Percentiles rank a stretch among this genome's conserved stretches.
Conservation (phyloP, 2,329 filamentous ascomycete genomes). For the Torrubiella hemipterigena region DNA sequence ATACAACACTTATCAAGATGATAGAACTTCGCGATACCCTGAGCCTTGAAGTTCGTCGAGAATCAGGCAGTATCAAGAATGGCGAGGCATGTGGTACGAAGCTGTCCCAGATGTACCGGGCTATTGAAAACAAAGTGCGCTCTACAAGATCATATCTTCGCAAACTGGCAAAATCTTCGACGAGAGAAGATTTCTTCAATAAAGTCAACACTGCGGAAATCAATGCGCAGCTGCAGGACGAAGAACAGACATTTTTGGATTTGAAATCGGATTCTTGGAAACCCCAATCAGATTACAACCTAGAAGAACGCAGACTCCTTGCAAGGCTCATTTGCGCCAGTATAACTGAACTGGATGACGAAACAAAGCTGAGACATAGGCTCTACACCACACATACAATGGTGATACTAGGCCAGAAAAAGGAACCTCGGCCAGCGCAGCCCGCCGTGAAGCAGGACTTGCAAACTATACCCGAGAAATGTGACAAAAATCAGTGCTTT, state of each 20-base stretch:
- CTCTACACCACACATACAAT: not conserved
- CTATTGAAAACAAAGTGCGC: not conserved
- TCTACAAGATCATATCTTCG: not conserved
- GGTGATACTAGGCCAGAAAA: not conserved
- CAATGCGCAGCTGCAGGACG: not conserved
- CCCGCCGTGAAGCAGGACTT: not conserved
- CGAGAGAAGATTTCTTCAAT: not conserved
- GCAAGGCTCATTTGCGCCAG: not conserved
- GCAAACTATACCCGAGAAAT: not conserved
- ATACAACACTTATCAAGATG: not conserved
- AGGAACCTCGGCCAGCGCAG: not conserved
- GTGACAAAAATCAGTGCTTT: not conserved
- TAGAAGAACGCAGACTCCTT: not conserved
- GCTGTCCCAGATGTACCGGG: constrained; percentile 1
- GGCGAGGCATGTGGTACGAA: not conserved
- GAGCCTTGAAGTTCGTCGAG: not conserved
- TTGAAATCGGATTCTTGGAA: not conserved
- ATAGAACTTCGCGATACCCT: not conserved
- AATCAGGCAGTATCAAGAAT: not conserved
- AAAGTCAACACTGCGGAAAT: not conserved
- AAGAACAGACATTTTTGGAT: too few relatives aligned
- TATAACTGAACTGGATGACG: not conserved
- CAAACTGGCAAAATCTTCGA: not conserved
- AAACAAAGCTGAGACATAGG: not conserved
- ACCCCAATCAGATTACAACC: not conserved